Percentiles rank a stretch among this genome's conserved stretches.
Evolutionary conservation across 805 yeast species (phyloP).

Genomic region (Hanseniaspora hatyaiensis): DNA sequence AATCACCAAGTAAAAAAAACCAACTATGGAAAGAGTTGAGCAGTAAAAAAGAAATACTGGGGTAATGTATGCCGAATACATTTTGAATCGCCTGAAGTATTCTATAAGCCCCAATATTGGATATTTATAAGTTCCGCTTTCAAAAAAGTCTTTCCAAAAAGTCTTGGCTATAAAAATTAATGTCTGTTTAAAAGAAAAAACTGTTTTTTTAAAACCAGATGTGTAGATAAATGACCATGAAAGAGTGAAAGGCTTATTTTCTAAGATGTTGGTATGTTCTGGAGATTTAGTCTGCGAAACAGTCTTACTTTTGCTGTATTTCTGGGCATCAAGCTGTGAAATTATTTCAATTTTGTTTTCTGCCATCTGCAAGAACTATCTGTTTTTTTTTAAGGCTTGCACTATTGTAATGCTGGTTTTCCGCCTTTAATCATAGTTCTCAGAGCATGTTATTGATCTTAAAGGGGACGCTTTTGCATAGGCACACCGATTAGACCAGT

Average conservation of each 20-base stretch:
- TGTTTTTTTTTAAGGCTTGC: not conserved
- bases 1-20: conserved; percentile 21
- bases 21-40: conserved; percentile 21
- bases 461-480: too few relatives aligned
- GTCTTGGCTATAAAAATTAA: conserved; percentile 8
- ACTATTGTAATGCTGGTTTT: too few relatives aligned
- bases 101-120: conserved; percentile 26
- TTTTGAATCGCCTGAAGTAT: conserved; percentile 19
- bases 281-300: not conserved
- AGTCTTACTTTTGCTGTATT: too few relatives aligned
- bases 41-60: conserved; percentile 22
- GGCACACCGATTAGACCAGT: too few relatives aligned
- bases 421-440: too few relatives aligned
- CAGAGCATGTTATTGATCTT: too few relatives aligned
- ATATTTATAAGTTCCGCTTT: conserved; percentile 19
- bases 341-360: not conserved
- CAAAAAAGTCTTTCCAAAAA: conserved; percentile 18
- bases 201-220: not conserved
- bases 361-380: not conserved
- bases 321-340: conserved; percentile 1
- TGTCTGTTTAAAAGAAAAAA: conserved; percentile 3
- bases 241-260: too few relatives aligned
- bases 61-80: conserved; percentile 26
- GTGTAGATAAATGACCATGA: conserved; percentile 7
- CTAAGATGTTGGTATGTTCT: too few relatives aligned